Conservation (phyloP, 78 protist species). For the Salpingoeca rosetta region DNA sequence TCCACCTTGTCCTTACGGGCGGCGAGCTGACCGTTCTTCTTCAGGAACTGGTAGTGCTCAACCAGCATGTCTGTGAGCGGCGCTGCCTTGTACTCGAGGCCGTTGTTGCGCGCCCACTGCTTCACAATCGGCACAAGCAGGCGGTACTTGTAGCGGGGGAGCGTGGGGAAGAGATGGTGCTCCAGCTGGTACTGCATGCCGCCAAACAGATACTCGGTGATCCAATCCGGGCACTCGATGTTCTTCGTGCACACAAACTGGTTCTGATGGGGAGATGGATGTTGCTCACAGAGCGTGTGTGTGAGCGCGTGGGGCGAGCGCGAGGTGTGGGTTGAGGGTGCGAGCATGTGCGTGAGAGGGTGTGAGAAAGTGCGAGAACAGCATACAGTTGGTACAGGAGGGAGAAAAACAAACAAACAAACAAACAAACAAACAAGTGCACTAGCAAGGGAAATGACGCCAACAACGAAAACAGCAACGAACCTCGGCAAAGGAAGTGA, state of each 20-base stretch:
- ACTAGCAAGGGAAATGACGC: too few relatives aligned
- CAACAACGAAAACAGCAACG: too few relatives aligned
- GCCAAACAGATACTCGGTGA: constrained; percentile 12
- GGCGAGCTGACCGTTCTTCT: background rate
- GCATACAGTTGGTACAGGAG: too few relatives aligned
- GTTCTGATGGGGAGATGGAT: background rate
- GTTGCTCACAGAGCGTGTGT: background rate
- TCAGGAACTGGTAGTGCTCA: background rate
- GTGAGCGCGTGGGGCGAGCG: too few relatives aligned
- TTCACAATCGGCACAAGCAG: background rate
- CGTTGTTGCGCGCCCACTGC: background rate
- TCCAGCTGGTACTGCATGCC: constrained; percentile 37
- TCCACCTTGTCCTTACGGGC: background rate
- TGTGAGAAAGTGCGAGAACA: too few relatives aligned
- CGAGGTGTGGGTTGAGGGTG: too few relatives aligned
- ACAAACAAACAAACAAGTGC: too few relatives aligned
- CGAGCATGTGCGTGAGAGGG: too few relatives aligned
- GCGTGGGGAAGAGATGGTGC: constrained; percentile 49
- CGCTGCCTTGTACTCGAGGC: background rate
- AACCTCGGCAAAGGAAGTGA: too few relatives aligned
- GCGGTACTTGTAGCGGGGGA: background rate
- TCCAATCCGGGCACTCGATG: background rate
- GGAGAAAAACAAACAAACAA: too few relatives aligned
- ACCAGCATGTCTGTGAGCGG: background rate
- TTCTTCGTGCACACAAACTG: background rate